phyloP scores from a whole-genome alignment of 2,329 filamentous ascomycete genomes.

The Aspergillus fumigatus region DNA sequence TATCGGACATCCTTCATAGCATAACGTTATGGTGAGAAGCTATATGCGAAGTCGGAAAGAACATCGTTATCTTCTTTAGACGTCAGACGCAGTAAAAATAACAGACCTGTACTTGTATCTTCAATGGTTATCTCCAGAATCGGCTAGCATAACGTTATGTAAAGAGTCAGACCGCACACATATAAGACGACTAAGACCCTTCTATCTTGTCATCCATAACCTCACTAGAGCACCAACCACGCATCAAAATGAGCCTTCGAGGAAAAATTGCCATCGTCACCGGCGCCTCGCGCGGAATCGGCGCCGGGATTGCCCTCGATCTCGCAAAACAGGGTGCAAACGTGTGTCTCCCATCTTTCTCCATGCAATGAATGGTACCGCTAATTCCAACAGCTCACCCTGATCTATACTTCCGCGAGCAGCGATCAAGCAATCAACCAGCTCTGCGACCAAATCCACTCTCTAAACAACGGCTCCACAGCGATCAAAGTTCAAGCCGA shows the following conservation, averaged over 20 bases:
- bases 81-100: no score
- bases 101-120: not conserved
- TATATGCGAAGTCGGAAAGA: no score
- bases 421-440: not conserved
- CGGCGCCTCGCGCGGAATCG: conserved; percentile 3
- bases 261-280: conserved; percentile 2
- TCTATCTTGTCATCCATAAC: not conserved
- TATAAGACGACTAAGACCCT: not conserved
- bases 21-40: no score
- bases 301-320: not conserved
- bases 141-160: not conserved
- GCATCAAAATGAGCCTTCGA: not conserved
- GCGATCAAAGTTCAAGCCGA: not conserved
- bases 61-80: no score
- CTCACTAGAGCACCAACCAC: not conserved
- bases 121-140: not conserved
- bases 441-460: not conserved
- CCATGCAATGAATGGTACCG: no score
- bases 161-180: not conserved
- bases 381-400: not conserved
- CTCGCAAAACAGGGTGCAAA: conserved; percentile 3
- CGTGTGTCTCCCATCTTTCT: not conserved
- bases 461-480: not conserved
- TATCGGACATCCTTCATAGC: no score
- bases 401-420: not conserved